Evolutionary conservation across 192 early-diverging fungal species (phyloP).

Genomic region (Funneliformis geosporum): DNA sequence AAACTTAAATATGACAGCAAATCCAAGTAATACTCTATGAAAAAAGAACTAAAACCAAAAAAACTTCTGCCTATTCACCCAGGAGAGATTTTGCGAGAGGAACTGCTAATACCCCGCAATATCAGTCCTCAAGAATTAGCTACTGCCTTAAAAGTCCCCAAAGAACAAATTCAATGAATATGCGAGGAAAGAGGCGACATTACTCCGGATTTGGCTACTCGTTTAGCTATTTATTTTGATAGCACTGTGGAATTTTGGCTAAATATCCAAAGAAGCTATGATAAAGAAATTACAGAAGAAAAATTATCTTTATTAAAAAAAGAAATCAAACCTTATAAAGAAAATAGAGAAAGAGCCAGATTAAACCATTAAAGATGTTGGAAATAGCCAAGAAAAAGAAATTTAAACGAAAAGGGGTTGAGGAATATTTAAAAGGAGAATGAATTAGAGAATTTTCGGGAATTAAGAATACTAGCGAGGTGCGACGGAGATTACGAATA

Average conservation of each 20-base stretch:
- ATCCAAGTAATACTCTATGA: no score
- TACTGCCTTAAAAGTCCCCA: not conserved
- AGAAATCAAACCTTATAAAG: not conserved
- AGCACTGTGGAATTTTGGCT: not conserved
- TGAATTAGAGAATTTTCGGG: not conserved
- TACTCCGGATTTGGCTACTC: not conserved
- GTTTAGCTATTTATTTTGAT: not conserved
- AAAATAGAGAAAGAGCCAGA: no score
- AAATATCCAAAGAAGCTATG: conserved; percentile 11
- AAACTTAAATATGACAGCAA: no score
- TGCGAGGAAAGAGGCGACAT: conserved; percentile 11
- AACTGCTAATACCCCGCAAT: not conserved
- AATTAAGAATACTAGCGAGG: not conserved
- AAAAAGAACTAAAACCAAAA: not conserved
- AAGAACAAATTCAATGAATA: conserved; percentile 3
- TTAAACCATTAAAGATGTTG: no score
- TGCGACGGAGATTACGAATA: not conserved
- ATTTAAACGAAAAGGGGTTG: not conserved
- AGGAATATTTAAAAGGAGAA: not conserved
- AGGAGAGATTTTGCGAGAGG: conserved; percentile 4
- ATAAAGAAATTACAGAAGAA: not conserved
- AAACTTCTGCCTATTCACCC: conserved; percentile 2
- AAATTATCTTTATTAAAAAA: not conserved
- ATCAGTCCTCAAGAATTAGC: conserved; percentile 9
- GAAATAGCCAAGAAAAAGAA: no score